A percentile compares a stretch with the other conserved stretches of the same genome.
Evolutionary conservation across 2,329 filamentous ascomycete genomes (phyloP).

Genomic region (Ramularia endophylla): DNA sequence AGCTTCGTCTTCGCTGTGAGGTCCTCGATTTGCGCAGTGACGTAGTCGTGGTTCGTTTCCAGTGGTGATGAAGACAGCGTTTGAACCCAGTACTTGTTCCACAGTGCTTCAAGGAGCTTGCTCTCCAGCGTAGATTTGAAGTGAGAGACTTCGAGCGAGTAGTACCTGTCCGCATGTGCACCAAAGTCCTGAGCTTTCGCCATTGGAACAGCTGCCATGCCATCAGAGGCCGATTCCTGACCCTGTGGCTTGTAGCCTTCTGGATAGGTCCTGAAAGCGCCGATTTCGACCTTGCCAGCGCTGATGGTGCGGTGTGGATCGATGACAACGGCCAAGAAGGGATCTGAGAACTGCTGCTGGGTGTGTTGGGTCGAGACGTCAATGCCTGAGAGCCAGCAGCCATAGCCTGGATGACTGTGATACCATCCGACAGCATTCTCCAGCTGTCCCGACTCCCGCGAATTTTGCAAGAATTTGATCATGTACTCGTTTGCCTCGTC

Average conservation of each 20-base stretch:
- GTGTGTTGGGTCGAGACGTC: conserved; percentile 83
- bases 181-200: conserved; percentile 95
- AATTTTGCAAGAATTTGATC: conserved; percentile 72
- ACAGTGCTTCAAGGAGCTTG: conserved; percentile 78
- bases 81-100: conserved; percentile 99
- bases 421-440: conserved; percentile 99
- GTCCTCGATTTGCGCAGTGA: conserved; percentile 86
- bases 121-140: conserved; percentile 91
- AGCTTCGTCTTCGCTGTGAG: conserved; percentile 70
- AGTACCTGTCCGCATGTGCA: conserved; percentile 85
- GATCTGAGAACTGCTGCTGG: conserved; percentile 81
- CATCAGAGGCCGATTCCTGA: conserved; percentile 42
- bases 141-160: conserved; percentile 82
- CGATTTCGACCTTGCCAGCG: conserved; percentile 93
- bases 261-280: conserved; percentile 89
- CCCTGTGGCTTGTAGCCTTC: conserved; percentile 58
- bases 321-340: conserved; percentile 92
- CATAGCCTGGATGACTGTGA: conserved; percentile 94
- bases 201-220: conserved; percentile 75
- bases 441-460: conserved; percentile 67
- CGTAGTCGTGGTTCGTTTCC: conserved; percentile 87
- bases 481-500: conserved; percentile 97
- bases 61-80: conserved; percentile 88
- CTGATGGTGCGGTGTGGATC: conserved; percentile 94
- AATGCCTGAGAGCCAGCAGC: conserved; percentile 96